These are phyloP conservation scores for Talaromyces funiculosus DNA, from an alignment of 2,329 filamentous ascomycete genomes.

Conservation along the genomic window DNA sequence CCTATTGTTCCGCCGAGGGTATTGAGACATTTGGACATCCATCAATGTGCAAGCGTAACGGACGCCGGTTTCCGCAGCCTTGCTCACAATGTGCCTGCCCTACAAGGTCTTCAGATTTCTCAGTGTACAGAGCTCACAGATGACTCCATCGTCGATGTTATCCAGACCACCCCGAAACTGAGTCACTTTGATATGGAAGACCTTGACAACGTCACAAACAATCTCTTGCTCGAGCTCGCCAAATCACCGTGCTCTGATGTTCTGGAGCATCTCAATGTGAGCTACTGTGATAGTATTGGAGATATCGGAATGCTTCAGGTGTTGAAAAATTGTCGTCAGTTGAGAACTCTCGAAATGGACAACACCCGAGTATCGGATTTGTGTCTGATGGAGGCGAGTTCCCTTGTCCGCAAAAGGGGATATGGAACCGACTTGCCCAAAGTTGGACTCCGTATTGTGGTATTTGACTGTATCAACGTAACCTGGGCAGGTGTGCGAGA, in stretches of 20 bases:
- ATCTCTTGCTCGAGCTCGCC: constrained; percentile 66
- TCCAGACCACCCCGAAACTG: constrained; percentile 69
- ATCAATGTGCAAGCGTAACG: constrained; percentile 69
- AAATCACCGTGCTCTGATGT: constrained; percentile 65
- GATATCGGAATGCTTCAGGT: constrained; percentile 80
- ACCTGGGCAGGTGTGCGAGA: constrained; percentile 90
- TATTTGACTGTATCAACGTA: constrained; percentile 87
- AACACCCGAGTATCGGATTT: constrained; percentile 89
- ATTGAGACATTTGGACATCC: constrained; percentile 79
- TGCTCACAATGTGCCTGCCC: constrained; percentile 66
- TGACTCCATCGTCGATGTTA: constrained; percentile 62
- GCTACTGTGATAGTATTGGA: constrained; percentile 80
- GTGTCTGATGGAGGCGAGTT: constrained; percentile 74
- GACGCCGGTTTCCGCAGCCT: constrained; percentile 65
- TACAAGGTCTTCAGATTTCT: constrained; percentile 78
- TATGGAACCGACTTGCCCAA: constrained; percentile 46
- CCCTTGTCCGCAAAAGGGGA: constrained; percentile 66
- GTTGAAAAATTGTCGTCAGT: constrained; percentile 64
- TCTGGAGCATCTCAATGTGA: constrained; percentile 77
- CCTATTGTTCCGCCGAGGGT: constrained; percentile 71
- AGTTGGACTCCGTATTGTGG: constrained; percentile 67
- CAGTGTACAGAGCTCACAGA: constrained; percentile 72
- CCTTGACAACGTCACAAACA: constrained; percentile 69
- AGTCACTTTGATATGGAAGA: constrained; percentile 90
- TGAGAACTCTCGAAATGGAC: constrained; percentile 77